These are phyloP conservation scores for Ogataea trehalophila DNA, from an alignment of 805 yeast species.

Conservation along the genomic window DNA sequence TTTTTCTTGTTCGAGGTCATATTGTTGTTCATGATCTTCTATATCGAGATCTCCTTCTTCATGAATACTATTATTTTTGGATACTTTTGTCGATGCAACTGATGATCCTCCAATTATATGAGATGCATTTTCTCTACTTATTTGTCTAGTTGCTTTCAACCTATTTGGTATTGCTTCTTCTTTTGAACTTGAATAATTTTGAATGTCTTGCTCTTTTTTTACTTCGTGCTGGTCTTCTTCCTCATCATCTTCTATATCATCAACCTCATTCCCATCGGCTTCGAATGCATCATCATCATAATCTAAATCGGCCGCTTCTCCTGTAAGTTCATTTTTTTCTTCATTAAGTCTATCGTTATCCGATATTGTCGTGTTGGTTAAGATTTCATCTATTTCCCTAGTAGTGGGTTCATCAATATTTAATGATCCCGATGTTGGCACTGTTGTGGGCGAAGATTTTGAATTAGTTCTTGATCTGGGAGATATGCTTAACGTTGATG, in stretches of 20 bases:
- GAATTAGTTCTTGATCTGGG: not conserved
- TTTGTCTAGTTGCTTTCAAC: not conserved
- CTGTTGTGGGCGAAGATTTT: not conserved
- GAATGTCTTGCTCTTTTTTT: slow-evolving; percentile 3
- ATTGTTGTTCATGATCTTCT: slow-evolving; percentile 2
- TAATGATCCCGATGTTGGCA: too few relatives aligned
- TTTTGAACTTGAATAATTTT: not conserved
- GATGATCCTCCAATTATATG: slow-evolving; percentile 50
- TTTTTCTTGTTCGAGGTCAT: slow-evolving; percentile 15
- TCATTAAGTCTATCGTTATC: too few relatives aligned
- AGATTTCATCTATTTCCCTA: too few relatives aligned
- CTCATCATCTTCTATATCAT: slow-evolving; percentile 26
- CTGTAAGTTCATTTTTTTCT: not conserved
- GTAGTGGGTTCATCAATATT: too few relatives aligned
- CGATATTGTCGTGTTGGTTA: too few relatives aligned
- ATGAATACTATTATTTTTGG: too few relatives aligned
- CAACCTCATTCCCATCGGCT: slow-evolving; percentile 9
- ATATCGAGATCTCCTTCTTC: too few relatives aligned
- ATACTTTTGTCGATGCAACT: slow-evolving; percentile 7
- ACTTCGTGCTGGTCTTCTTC: slow-evolving; percentile 15
- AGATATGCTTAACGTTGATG: not conserved
- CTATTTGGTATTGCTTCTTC: not conserved
- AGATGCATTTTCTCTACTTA: slow-evolving; percentile 30
- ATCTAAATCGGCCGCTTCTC: not conserved
- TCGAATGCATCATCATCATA: slow-evolving; percentile 3